Percentiles rank a stretch among this genome's conserved stretches.
phyloP scores from a whole-genome alignment of 225 moss, liverwort and hornwort species.

The Neckera pumila region DNA sequence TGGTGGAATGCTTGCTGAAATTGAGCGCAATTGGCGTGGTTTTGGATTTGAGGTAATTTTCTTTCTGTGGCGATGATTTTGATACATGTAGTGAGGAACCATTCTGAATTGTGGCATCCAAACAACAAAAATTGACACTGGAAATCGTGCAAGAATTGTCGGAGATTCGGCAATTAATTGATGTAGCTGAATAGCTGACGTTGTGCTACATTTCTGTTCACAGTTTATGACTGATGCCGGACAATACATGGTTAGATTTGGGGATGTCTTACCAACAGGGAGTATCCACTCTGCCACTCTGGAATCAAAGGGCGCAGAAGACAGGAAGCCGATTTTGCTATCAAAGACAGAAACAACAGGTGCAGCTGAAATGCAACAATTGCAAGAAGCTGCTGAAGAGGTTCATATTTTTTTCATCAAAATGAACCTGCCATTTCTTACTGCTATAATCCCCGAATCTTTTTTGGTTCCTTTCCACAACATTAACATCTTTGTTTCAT shows the following conservation, averaged over 20 bases:
- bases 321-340: constrained; percentile 36
- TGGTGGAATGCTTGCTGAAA: constrained; percentile 59
- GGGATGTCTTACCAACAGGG: constrained; percentile 41
- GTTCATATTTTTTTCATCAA: background rate
- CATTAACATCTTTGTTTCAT: background rate
- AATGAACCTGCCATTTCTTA: background rate
- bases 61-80: background rate
- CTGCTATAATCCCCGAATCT: background rate
- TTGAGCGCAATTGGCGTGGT: constrained; percentile 91
- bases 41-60: constrained; percentile 83
- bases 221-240: constrained; percentile 96
- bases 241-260: constrained; percentile 85
- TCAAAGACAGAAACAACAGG: constrained; percentile 26
- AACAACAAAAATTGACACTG: background rate
- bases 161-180: background rate
- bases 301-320: background rate
- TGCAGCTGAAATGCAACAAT: constrained; percentile 19
- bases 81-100: background rate
- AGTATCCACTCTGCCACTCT: background rate
- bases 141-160: background rate
- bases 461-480: background rate
- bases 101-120: background rate
- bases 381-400: constrained; percentile 34
- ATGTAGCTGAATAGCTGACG: background rate
- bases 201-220: background rate